A percentile compares a stretch with the other conserved stretches of the same genome.
phyloP scores from a whole-genome alignment of 2,329 filamentous ascomycete genomes.

The Hypoxylon sp. region DNA sequence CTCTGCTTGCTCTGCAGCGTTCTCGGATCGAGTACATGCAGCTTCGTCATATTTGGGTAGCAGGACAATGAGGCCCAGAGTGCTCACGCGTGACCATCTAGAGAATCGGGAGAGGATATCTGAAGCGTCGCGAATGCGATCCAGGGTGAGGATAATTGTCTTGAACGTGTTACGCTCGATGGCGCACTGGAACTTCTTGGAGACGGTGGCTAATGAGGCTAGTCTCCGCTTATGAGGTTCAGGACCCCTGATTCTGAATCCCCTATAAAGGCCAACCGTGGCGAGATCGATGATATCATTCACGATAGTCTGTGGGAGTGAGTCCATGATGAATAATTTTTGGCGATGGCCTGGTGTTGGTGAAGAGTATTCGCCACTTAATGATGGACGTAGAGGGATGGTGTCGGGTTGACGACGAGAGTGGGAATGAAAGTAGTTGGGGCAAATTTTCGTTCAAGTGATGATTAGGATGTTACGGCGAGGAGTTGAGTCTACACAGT shows the following conservation, averaged over 20 bases:
- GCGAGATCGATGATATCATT: not conserved
- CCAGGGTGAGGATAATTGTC: not conserved
- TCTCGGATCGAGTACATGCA: not conserved
- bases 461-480: not conserved
- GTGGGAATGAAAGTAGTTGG: not conserved
- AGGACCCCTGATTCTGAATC: no score
- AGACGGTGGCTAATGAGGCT: not conserved
- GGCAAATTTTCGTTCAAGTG: not conserved
- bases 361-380: not conserved
- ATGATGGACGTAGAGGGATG: not conserved
- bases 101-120: not conserved
- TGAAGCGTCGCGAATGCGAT: not conserved
- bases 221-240: not conserved
- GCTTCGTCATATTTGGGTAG: not conserved
- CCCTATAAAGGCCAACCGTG: no score
- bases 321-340: conserved; percentile 1
- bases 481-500: not conserved
- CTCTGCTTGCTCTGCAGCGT: not conserved
- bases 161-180: conserved; percentile 1
- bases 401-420: not conserved
- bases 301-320: not conserved
- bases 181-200: not conserved
- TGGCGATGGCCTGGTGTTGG: not conserved
- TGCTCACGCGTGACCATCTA: not conserved
- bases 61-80: not conserved